Evolutionary conservation across 306 rosid species (phyloP).

Genomic region (Begonia masoniana): DNA sequence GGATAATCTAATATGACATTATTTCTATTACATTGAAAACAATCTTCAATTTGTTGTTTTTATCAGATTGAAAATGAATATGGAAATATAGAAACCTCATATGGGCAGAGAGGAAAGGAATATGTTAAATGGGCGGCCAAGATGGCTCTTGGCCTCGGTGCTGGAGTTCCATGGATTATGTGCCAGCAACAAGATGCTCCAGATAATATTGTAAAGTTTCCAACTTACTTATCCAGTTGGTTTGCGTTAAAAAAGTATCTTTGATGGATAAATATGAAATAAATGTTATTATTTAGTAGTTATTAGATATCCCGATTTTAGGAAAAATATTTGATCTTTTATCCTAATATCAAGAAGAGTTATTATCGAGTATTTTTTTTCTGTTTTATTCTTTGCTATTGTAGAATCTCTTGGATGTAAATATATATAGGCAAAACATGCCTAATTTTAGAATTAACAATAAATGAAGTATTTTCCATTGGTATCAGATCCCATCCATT

Average conservation of each 20-base stretch:
- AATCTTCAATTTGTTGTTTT: slow-evolving; percentile 1
- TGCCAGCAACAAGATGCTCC: slow-evolving; percentile 96
- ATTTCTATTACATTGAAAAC: too few species aligned
- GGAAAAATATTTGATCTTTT: too few species aligned
- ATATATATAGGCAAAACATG: too few species aligned
- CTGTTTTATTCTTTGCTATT: too few species aligned
- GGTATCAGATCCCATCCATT: too few species aligned
- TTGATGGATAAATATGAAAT: background rate
- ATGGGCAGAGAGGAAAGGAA: slow-evolving; percentile 69
- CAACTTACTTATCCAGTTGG: background rate
- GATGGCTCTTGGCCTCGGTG: slow-evolving; percentile 85
- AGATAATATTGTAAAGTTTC: slow-evolving; percentile 43
- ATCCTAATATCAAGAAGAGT: too few species aligned
- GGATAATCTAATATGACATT: too few species aligned
- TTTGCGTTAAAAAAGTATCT: too few species aligned
- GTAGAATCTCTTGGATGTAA: too few species aligned
- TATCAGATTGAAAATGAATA: slow-evolving; percentile 96
- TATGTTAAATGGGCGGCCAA: slow-evolving; percentile 84
- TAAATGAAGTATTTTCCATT: background rate
- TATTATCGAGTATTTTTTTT: too few species aligned
- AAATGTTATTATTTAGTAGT: background rate
- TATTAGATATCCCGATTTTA: background rate
- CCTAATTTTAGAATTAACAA: too few species aligned
- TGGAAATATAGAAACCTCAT: slow-evolving; percentile 70
- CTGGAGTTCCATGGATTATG: slow-evolving; percentile 99